phyloP scores from a whole-genome alignment of 164 flowering plant genomes.

The Houttuynia cordata region DNA sequence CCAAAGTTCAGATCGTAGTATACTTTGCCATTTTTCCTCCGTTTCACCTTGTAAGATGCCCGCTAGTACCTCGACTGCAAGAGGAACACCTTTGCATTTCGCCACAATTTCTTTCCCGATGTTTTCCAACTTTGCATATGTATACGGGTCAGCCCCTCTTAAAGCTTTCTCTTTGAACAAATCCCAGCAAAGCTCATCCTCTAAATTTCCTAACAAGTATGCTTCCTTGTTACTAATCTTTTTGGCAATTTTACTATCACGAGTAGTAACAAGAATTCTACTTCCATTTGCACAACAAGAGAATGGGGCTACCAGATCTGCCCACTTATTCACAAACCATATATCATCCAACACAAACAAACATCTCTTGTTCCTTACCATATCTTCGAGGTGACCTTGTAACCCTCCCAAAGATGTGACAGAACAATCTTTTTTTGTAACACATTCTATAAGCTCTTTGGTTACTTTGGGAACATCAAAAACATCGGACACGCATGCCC shows the following conservation, averaged over 20 bases:
- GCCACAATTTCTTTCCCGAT: slow-evolving; percentile 14
- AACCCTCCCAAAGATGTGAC: neutral
- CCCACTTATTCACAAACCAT: slow-evolving; percentile 2
- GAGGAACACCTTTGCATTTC: slow-evolving; percentile 12
- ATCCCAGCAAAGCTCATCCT: slow-evolving; percentile 3
- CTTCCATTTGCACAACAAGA: slow-evolving; percentile 5
- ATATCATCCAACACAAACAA: slow-evolving; percentile 4
- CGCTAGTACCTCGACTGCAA: slow-evolving; percentile 8
- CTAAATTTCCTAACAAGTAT: neutral
- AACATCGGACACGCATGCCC: slow-evolving; percentile 4
- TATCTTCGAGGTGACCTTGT: neutral
- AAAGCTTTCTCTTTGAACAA: slow-evolving; percentile 7
- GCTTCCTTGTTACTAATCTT: neutral
- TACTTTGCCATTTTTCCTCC: slow-evolving; percentile 3
- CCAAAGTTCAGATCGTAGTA: slow-evolving; percentile 9
- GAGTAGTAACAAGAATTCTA: slow-evolving; percentile 10
- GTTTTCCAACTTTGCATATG: neutral
- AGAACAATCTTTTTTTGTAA: neutral
- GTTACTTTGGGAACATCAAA: neutral
- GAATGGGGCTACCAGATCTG: neutral
- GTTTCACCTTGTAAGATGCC: slow-evolving; percentile 4
- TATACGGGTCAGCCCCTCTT: neutral
- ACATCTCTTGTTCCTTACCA: neutral
- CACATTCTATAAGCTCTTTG: slow-evolving; percentile 2
- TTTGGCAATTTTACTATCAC: slow-evolving; percentile 3